Percentiles rank a stretch among this genome's conserved stretches.
phyloP scores from a whole-genome alignment of 2,329 filamentous ascomycete genomes.

The Ceratocystis diversiconidia region DNA sequence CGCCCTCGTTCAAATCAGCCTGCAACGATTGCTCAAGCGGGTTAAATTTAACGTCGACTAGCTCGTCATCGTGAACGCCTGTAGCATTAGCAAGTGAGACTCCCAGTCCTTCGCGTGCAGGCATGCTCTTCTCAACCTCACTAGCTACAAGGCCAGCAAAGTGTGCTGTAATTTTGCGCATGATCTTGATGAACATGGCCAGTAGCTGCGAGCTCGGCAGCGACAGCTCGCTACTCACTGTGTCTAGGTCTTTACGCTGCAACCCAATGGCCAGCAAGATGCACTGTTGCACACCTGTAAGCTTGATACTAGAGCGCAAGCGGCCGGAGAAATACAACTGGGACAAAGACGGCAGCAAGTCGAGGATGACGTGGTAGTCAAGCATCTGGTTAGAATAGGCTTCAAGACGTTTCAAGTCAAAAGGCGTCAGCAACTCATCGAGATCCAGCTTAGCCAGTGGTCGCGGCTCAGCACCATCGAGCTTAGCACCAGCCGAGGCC shows the following conservation, averaged over 20 bases:
- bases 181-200: constrained; percentile 94
- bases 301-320: constrained; percentile 49
- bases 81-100: constrained; percentile 45
- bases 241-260: constrained; percentile 76
- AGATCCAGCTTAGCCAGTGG: constrained; percentile 58
- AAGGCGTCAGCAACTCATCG: constrained; percentile 68
- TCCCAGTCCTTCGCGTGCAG: constrained; percentile 41
- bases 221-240: constrained; percentile 62
- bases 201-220: constrained; percentile 66
- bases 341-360: constrained; percentile 74
- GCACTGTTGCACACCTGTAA: constrained; percentile 71
- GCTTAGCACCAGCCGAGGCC: constrained; percentile 55
- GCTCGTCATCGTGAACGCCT: constrained; percentile 55
- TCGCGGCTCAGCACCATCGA: constrained; percentile 37
- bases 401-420: constrained; percentile 87
- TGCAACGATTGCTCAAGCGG: constrained; percentile 58
- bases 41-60: constrained; percentile 49
- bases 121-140: constrained; percentile 55
- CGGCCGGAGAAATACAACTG: constrained; percentile 72
- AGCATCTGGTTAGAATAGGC: constrained; percentile 94
- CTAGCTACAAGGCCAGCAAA: constrained; percentile 63
- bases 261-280: constrained; percentile 83
- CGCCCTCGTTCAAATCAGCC: constrained; percentile 74
- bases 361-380: constrained; percentile 93
- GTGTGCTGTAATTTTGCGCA: constrained; percentile 70